Conservation (phyloP, 2,329 filamentous ascomycete genomes). For the Elsinoe australis region DNA sequence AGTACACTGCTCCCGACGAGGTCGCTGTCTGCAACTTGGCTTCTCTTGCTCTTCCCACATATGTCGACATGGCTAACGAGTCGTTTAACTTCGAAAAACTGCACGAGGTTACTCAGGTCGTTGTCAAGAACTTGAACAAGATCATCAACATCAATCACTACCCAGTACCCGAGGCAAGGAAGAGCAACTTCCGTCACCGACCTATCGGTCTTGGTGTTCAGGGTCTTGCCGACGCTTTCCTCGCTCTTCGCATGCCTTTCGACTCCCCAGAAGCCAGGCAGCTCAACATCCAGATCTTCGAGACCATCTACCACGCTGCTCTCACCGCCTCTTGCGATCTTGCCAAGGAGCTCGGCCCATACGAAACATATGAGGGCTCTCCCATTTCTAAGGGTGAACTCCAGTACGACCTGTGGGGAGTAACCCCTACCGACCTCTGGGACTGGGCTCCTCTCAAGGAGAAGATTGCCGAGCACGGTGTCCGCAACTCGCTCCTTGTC, state of each 20-base stretch:
- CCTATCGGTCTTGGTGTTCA: constrained; percentile 96
- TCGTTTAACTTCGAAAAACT: constrained; percentile 94
- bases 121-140: constrained; percentile 93
- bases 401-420: constrained; percentile 98
- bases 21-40: constrained; percentile 98
- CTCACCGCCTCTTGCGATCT: constrained; percentile 82
- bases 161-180: constrained; percentile 85
- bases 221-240: constrained; percentile 95
- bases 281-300: constrained; percentile 97
- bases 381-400: constrained; percentile 92
- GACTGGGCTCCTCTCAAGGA: constrained; percentile 87
- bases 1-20: constrained; percentile 95
- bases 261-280: constrained; percentile 90
- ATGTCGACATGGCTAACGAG: constrained; percentile 75
- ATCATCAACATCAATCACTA: constrained; percentile 99
- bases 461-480: constrained; percentile 83
- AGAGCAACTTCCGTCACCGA: constrained; percentile 95
- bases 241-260: constrained; percentile 92
- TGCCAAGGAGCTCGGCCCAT: constrained; percentile 74
- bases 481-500: constrained; percentile 90
- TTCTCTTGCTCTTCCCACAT: constrained; percentile 84
- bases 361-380: constrained; percentile 85
- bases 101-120: constrained; percentile 85
- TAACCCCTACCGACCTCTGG: constrained; percentile 90
- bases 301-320: constrained; percentile 97